A percentile compares a stretch with the other conserved stretches of the same genome.
phyloP scores from a whole-genome alignment of 1,284 basidiomycete species.

The Cutaneotrichosporon arboriforme region DNA sequence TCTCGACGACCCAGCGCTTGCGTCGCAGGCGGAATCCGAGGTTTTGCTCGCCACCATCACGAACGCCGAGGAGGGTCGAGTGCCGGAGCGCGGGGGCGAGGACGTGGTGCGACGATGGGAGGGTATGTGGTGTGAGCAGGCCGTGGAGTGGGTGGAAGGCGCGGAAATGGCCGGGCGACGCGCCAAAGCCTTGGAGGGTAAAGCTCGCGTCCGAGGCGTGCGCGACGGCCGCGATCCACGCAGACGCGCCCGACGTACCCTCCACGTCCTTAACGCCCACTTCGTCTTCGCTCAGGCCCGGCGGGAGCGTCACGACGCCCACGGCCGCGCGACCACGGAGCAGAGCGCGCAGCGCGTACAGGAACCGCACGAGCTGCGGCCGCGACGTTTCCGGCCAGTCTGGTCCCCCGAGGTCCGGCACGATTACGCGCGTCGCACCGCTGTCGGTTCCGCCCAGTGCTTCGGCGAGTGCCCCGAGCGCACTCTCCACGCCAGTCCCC shows the following conservation, averaged over 20 bases:
- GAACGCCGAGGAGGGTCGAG: constrained; percentile 68
- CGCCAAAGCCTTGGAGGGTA: constrained; percentile 68
- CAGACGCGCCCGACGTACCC: neutral
- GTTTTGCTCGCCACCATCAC: constrained; percentile 66
- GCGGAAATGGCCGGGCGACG: constrained; percentile 47
- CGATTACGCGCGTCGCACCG: constrained; percentile 51
- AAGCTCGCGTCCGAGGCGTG: constrained; percentile 73
- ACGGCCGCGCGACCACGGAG: constrained; percentile 57
- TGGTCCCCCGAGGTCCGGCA: constrained; percentile 58
- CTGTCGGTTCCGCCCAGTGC: neutral
- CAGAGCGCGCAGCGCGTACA: constrained; percentile 61
- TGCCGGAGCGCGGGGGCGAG: constrained; percentile 67
- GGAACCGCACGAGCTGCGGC: constrained; percentile 65
- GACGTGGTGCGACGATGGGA: constrained; percentile 65
- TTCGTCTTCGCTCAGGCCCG: constrained; percentile 25
- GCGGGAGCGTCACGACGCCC: constrained; percentile 62
- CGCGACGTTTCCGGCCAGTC: constrained; percentile 53
- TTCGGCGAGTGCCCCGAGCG: neutral
- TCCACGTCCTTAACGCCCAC: too few species aligned
- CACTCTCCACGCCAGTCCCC: neutral
- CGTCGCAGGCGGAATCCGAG: constrained; percentile 89
- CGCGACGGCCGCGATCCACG: constrained; percentile 68
- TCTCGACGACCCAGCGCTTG: constrained; percentile 82
- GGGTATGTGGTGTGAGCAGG: constrained; percentile 64
- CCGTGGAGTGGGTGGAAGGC: constrained; percentile 80